phyloP scores from a whole-genome alignment of 2,329 filamentous ascomycete genomes.

The Xylariaceae sp. region DNA sequence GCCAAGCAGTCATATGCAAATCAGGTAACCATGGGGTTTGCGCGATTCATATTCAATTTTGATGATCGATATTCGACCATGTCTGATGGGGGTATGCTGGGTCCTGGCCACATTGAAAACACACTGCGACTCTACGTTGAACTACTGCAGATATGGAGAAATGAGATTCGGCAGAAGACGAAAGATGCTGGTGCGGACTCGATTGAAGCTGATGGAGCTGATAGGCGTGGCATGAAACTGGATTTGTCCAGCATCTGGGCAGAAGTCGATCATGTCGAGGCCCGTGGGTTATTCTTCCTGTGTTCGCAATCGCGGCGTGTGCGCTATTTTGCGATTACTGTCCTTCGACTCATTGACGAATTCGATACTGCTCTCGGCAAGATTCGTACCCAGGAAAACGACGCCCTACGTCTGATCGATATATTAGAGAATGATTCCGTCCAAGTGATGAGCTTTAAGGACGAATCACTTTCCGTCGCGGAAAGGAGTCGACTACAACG shows the following conservation, averaged over 20 bases:
- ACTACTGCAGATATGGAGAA: constrained; percentile 92
- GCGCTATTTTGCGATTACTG: constrained; percentile 84
- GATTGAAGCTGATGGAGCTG: constrained; percentile 57
- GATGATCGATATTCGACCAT: constrained; percentile 97
- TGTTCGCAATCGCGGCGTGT: constrained; percentile 93
- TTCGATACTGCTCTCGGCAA: constrained; percentile 88
- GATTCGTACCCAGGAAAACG: constrained; percentile 50
- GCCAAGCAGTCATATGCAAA: constrained; percentile 90
- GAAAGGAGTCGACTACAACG: constrained; percentile 90
- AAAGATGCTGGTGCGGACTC: constrained; percentile 65
- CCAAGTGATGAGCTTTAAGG: constrained; percentile 85
- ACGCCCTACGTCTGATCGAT: constrained; percentile 74
- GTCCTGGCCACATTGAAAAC: constrained; percentile 88
- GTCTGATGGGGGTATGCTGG: constrained; percentile 95
- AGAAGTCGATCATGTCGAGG: constrained; percentile 94
- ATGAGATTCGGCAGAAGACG: constrained; percentile 86
- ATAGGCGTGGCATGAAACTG: constrained; percentile 70
- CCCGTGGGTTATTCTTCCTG: constrained; percentile 92
- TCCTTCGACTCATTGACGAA: constrained; percentile 85
- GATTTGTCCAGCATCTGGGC: constrained; percentile 86
- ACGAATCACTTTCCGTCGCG: constrained; percentile 84
- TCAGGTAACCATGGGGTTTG: constrained; percentile 93
- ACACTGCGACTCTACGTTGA: constrained; percentile 92
- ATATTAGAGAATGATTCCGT: constrained; percentile 88
- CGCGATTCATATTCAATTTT: constrained; percentile 97